Evolutionary conservation across 768 basidiomycete genomes (phyloP), one percentile per base, ranked within the genome.

Genomic region (Naganishia friedmannii): DNA sequence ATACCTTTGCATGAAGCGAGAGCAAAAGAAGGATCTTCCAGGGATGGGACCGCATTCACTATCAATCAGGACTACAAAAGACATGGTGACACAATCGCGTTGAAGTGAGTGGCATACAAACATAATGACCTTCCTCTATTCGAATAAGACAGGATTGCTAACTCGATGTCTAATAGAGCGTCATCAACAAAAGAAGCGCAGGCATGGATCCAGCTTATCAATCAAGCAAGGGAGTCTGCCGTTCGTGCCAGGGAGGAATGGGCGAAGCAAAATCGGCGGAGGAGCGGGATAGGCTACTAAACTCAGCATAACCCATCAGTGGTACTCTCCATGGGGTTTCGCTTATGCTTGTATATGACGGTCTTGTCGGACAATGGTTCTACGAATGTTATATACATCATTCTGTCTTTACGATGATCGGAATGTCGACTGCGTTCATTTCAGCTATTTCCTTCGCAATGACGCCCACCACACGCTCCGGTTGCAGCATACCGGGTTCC

Each of bases 41-140:
- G 77, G 55, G 78, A 78, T 31, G 75, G 74, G 2, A 58, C 70
- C 1, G 69, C 66, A 3, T 88, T 94, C 83, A 85, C 87, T 67
- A 79, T 93, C 15, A 83, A 84, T 17, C 81, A 90, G 67, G 84
- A 87, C 2, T 90, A 89, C 78, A 87, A 88, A 45, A 85, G 89
- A 56, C 90, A 90, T 39, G 90, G 90, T 0, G 89, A 92, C 69
- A 84, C 84, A 6, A 85, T 93, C 53, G 80, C 65, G 1, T 69
- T 80, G 13, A 76, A 73, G 77, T 78, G 56, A 72, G 77, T 73
- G n/a, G 32, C 21, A n/a, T 12, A 19, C 39, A 23, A 10, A 46
- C 42, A n/a, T 42, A 2, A 42, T 37, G 4, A 26, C 3, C 29
- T 15, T 28, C 17, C 21, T 29, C 45, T 46, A 26, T 26, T n/a